Evolutionary conservation across 441 rosid species (phyloP), one percentile per base, ranked within the genome.

Genomic region (Arabidopsis lyrata): DNA sequence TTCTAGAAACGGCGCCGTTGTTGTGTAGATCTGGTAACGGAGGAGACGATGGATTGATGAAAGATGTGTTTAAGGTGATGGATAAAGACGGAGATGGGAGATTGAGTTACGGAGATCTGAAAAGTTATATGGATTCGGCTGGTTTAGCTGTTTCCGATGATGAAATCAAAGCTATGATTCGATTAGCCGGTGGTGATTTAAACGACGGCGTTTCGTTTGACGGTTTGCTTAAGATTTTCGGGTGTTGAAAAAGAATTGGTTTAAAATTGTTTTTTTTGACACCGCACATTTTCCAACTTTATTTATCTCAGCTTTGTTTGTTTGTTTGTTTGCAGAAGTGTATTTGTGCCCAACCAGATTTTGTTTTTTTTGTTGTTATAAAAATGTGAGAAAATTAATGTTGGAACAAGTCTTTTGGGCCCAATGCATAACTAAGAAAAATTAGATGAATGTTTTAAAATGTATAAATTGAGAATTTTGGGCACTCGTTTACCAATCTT

Each of bases 31-130:
- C 61, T 55, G 73, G 62, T 9, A 68, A 66, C 1, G 93, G 4
- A 0, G 41, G 12, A 2, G 41, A 38, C 11, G 12, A 38, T 38
- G 41, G 85, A 4, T 75, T 89, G 10, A 83, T 93, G 96, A 86
- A 82, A 77, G 98, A 91, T 32, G 86, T 86, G 77, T 94, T 91
- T 45, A 83, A 54, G 77, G 86, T 86, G 1, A 93, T 93, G 95
- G 96, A 93, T 63, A 90, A 77, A 60, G 95, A 91, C 48, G 95
- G 95, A 2, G 95, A 93, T 63, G 98, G 97, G 27, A 84, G 76
- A 44, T 78, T 93, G 72, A 91, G 89, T 71, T 74, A 73, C 36
- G 80, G 64, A 0, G 98, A 93, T 75, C 68, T 93, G 78, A 91
- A 86, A 77, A 82, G 83, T 69, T 87, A 81, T 61, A 81, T 93